These are phyloP conservation scores for Bryum argenteum DNA, from an alignment of 225 moss, liverwort and hornwort genomes.

Conservation along the genomic window DNA sequence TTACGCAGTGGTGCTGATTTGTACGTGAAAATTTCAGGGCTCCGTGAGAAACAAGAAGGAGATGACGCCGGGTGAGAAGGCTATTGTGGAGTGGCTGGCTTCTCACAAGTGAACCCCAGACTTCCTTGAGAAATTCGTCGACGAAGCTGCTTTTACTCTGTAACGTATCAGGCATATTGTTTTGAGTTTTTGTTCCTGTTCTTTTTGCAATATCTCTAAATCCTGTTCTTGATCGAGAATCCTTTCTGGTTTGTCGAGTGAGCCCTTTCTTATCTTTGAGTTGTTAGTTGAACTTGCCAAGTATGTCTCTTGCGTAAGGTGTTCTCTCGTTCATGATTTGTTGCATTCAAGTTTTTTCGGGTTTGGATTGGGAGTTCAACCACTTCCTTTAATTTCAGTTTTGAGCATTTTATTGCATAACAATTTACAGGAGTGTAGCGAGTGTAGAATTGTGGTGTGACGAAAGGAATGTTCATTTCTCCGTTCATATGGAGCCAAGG, in stretches of 20 bases:
- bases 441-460: too few relatives aligned
- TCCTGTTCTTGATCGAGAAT: conserved; percentile 5
- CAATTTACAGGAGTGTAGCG: too few relatives aligned
- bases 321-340: neutral
- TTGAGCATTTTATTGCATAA: too few relatives aligned
- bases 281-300: neutral
- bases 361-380: neutral
- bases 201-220: neutral
- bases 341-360: too few relatives aligned
- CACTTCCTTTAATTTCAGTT: neutral
- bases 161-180: conserved; percentile 11
- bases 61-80: conserved; percentile 72
- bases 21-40: conserved; percentile 50
- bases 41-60: conserved; percentile 60
- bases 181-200: neutral
- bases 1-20: neutral
- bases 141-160: conserved; percentile 10
- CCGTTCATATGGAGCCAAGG: too few relatives aligned
- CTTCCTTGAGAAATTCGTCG: conserved; percentile 25
- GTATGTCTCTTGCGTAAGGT: neutral
- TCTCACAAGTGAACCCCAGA: conserved; percentile 57
- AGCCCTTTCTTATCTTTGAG: neutral
- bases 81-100: conserved; percentile 88
- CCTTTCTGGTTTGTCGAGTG: conserved; percentile 1
- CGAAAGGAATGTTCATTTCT: too few relatives aligned